Percentiles rank a stretch among this genome's conserved stretches.
phyloP scores from a whole-genome alignment of 805 yeast species.

The Metschnikowia anglica region DNA sequence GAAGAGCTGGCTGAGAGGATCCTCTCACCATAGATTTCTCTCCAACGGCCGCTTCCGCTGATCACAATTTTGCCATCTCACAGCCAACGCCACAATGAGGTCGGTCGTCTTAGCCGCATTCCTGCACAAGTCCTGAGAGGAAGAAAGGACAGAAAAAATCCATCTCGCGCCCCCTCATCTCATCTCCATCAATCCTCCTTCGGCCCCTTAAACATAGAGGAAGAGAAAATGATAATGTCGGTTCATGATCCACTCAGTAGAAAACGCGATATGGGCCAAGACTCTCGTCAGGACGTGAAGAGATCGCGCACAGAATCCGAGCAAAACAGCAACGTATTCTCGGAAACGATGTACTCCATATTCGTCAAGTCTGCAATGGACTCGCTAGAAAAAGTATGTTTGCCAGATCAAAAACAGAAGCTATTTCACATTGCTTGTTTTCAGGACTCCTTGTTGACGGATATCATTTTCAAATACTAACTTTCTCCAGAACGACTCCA shows the following conservation, averaged over 20 bases:
- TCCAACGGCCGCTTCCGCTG: too few relatives aligned
- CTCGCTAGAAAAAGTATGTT: conserved; percentile 56
- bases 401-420: conserved; percentile 1
- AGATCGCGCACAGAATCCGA: conserved; percentile 21
- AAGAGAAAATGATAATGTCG: conserved; percentile 37
- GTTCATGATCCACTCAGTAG: conserved; percentile 38
- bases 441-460: background rate
- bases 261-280: conserved; percentile 26
- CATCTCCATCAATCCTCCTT: conserved; percentile 12
- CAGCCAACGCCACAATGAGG: background rate
- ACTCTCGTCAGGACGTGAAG: conserved; percentile 21
- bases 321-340: conserved; percentile 22
- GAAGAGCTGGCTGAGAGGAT: too few relatives aligned
- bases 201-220: too few relatives aligned
- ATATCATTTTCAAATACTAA: too few relatives aligned
- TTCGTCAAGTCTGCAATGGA: conserved; percentile 68
- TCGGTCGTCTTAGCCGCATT: too few relatives aligned
- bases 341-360: conserved; percentile 41
- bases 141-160: conserved; percentile 8
- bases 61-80: too few relatives aligned
- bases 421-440: too few relatives aligned
- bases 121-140: too few relatives aligned
- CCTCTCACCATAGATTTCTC: too few relatives aligned
- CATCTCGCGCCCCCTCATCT: conserved; percentile 9
- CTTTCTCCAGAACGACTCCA: conserved; percentile 41